These are phyloP conservation scores for Opeltia flavorubescens DNA, from an alignment of 495 filamentous ascomycete genomes.

Conservation along the genomic window DNA sequence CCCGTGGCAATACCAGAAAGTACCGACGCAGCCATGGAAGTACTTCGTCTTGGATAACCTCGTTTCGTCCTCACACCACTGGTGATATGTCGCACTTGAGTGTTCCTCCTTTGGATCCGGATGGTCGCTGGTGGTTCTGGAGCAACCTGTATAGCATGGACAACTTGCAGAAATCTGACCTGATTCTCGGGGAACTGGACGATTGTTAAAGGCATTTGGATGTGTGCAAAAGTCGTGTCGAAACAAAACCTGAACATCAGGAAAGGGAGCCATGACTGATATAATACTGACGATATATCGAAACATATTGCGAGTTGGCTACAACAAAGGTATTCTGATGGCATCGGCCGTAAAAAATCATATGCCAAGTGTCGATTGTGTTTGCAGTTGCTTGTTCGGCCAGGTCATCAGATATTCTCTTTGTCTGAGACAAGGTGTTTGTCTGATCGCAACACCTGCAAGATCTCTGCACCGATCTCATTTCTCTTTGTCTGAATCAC, in stretches of 20 bases:
- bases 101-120: too few species aligned
- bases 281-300: neutral
- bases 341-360: too few species aligned
- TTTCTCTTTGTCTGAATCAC: too few species aligned
- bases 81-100: neutral
- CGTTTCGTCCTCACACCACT: neutral
- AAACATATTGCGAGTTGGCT: too few species aligned
- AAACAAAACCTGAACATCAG: neutral
- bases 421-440: too few species aligned
- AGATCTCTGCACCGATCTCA: too few species aligned
- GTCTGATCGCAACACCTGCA: too few species aligned
- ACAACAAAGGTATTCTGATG: neutral
- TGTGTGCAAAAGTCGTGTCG: neutral
- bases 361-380: neutral
- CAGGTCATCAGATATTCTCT: neutral
- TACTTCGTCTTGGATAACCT: neutral
- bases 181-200: neutral
- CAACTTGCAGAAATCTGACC: neutral
- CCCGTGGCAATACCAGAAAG: neutral
- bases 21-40: neutral
- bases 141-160: neutral
- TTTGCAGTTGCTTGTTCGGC: neutral
- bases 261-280: neutral
- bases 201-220: neutral
- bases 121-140: too few species aligned